phyloP scores from a whole-genome alignment of 2,329 filamentous ascomycete species.

The Alternaria gansuensis region DNA sequence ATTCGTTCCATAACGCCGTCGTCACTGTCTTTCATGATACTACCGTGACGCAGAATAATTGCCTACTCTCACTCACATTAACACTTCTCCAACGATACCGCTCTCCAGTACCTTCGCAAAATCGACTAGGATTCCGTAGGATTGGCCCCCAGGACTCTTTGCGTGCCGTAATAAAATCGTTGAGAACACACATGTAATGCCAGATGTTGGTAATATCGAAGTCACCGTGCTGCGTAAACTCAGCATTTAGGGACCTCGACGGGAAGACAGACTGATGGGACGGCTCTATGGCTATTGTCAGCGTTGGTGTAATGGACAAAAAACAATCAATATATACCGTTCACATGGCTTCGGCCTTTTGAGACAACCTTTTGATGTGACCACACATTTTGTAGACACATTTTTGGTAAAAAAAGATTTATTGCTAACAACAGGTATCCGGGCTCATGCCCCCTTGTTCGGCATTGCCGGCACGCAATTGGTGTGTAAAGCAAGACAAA shows the following conservation, averaged over 20 bases:
- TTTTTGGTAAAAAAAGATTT: no score
- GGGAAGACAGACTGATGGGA: no score
- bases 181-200: neutral
- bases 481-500: no score
- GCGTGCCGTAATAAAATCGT: neutral
- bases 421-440: no score
- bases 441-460: no score
- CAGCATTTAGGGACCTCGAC: neutral
- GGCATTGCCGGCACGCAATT: no score
- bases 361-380: no score
- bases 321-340: no score
- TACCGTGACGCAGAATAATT: slow-evolving; percentile 7
- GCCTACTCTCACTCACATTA: slow-evolving; percentile 10
- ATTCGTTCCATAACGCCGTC: neutral
- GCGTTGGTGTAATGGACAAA: no score
- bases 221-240: slow-evolving; percentile 1
- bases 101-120: slow-evolving; percentile 7
- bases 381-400: no score
- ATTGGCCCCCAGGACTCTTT: slow-evolving; percentile 8
- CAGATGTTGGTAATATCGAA: slow-evolving; percentile 2
- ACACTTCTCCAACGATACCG: neutral
- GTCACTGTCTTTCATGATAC: slow-evolving; percentile 1
- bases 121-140: slow-evolving; percentile 6
- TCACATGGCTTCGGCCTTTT: no score
- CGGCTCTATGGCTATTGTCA: no score